phyloP scores from a whole-genome alignment of 495 filamentous ascomycete species.

The Achaetomiella virescens region DNA sequence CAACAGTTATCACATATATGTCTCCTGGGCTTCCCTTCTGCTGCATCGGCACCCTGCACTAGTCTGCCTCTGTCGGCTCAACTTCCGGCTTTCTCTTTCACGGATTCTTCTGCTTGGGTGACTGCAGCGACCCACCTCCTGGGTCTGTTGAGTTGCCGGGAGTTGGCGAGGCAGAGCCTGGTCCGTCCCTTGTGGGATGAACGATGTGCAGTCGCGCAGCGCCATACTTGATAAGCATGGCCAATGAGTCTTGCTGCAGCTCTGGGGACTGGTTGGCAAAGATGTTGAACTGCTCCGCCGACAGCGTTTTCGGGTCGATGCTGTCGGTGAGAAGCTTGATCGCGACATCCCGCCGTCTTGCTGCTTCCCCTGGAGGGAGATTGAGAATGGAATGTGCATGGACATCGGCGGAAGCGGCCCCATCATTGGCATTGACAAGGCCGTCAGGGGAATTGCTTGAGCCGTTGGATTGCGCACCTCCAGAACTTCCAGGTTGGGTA shows the following conservation, averaged over 20 bases:
- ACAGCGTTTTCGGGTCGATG: slow-evolving; percentile 38
- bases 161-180: slow-evolving; percentile 20
- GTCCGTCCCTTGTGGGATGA: slow-evolving; percentile 32
- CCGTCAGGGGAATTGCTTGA: slow-evolving; percentile 15
- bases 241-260: slow-evolving; percentile 39
- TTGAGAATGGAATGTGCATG: slow-evolving; percentile 28
- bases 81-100: slow-evolving; percentile 27
- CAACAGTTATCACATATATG: slow-evolving; percentile 38
- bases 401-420: neutral
- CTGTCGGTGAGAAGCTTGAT: slow-evolving; percentile 32
- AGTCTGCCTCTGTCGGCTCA: slow-evolving; percentile 13
- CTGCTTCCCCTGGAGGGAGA: slow-evolving; percentile 38
- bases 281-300: slow-evolving; percentile 44
- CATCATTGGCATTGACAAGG: slow-evolving; percentile 10
- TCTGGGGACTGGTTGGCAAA: slow-evolving; percentile 45
- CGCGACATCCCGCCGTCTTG: slow-evolving; percentile 36
- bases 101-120: slow-evolving; percentile 17
- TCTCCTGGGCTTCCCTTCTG: slow-evolving; percentile 23
- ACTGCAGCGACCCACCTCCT: neutral
- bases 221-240: slow-evolving; percentile 40
- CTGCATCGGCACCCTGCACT: slow-evolving; percentile 12
- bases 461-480: neutral
- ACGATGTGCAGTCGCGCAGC: slow-evolving; percentile 43
- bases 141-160: slow-evolving; percentile 9
- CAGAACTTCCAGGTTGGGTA: slow-evolving; percentile 3